Evolutionary conservation across 2,329 filamentous ascomycete genomes (phyloP).

Genomic region (Paecilomyces formosus): DNA sequence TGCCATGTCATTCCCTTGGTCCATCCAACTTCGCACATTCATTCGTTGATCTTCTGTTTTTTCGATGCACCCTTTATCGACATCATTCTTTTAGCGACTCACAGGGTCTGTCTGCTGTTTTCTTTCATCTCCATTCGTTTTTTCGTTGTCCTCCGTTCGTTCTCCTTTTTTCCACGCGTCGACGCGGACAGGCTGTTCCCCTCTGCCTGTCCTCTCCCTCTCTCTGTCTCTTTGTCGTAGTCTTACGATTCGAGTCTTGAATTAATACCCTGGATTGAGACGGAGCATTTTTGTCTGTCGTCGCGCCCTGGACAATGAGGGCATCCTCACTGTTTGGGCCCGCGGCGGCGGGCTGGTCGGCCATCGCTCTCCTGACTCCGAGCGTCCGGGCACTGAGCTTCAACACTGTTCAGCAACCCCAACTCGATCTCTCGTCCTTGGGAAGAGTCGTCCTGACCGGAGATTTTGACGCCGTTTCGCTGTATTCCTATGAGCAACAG

Average conservation of each 20-base stretch:
- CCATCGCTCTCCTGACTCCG: slow-evolving; percentile 15
- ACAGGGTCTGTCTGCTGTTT: slow-evolving; percentile 6
- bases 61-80: slow-evolving; percentile 3
- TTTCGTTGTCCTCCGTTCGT: slow-evolving; percentile 4
- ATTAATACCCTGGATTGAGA: slow-evolving; percentile 3
- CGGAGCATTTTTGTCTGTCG: slow-evolving; percentile 20
- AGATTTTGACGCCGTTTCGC: slow-evolving; percentile 83
- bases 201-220: background rate
- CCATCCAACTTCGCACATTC: slow-evolving; percentile 19
- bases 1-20: slow-evolving; percentile 19
- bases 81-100: slow-evolving; percentile 1
- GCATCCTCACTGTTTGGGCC: slow-evolving; percentile 38
- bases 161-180: slow-evolving; percentile 7
- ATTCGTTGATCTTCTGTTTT: slow-evolving; percentile 19
- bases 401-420: slow-evolving; percentile 25
- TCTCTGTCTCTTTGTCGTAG: background rate
- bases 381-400: slow-evolving; percentile 26
- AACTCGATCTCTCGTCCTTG: slow-evolving; percentile 65
- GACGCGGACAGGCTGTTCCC: slow-evolving; percentile 2
- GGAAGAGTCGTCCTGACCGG: slow-evolving; percentile 81
- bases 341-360: slow-evolving; percentile 33
- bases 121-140: slow-evolving; percentile 6
- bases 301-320: slow-evolving; percentile 37
- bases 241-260: background rate
- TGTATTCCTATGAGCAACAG: slow-evolving; percentile 81